Conservation (phyloP, 177 flowering plant species). For the Vitis hybrid region DNA sequence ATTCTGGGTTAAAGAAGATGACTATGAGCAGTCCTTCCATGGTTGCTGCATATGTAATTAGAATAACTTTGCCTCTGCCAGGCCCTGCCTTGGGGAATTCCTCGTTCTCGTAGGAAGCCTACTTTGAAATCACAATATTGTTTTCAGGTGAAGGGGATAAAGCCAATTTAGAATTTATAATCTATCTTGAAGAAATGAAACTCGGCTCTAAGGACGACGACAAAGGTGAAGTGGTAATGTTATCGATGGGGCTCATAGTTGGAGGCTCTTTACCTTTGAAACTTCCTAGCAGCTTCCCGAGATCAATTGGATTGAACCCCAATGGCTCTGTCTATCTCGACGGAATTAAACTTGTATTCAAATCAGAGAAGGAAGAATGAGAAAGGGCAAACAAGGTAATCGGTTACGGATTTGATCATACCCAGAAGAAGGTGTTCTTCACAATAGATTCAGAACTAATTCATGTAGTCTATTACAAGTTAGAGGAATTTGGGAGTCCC, state of each 20-base stretch:
- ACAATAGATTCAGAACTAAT: constrained; percentile 47
- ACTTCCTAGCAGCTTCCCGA: constrained; percentile 71
- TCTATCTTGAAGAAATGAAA: too few species aligned
- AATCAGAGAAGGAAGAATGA: constrained; percentile 59
- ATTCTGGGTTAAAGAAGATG: background rate
- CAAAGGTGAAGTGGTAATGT: constrained; percentile 17
- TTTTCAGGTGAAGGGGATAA: background rate
- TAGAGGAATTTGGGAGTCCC: constrained; percentile 68
- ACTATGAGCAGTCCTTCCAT: too few species aligned
- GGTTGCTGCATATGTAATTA: too few species aligned
- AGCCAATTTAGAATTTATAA: too few species aligned
- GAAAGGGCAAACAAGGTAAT: constrained; percentile 53
- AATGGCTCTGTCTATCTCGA: constrained; percentile 74
- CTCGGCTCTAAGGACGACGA: constrained; percentile 21
- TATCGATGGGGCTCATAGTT: constrained; percentile 58
- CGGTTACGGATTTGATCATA: constrained; percentile 87
- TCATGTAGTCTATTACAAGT: constrained; percentile 65
- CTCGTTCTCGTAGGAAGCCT: too few species aligned
- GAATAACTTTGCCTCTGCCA: too few species aligned
- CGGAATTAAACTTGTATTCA: constrained; percentile 61
- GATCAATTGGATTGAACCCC: constrained; percentile 80
- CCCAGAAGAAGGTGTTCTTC: constrained; percentile 37
- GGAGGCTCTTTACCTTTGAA: constrained; percentile 50
- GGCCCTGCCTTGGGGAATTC: too few species aligned
- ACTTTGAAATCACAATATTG: constrained; percentile 36